These are phyloP conservation scores for Rhodotorula toruloides DNA, from an alignment of 768 basidiomycete species.

Conservation along the genomic window DNA sequence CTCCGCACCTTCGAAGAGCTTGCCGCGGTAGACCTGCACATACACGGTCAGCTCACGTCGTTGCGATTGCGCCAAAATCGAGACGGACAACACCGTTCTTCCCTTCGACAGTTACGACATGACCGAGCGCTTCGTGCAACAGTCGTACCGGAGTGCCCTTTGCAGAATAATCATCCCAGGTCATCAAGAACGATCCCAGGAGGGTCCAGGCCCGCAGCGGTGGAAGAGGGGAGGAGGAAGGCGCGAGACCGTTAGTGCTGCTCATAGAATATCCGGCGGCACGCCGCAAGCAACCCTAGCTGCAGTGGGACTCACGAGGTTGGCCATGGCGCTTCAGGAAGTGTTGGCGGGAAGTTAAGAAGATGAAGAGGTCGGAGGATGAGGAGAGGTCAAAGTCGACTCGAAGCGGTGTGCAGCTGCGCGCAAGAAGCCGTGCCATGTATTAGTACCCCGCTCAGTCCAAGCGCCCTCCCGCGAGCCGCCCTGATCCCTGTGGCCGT, in stretches of 20 bases:
- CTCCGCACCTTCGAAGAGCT: slow-evolving; percentile 83
- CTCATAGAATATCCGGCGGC: no score
- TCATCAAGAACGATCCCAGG: no score
- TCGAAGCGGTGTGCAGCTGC: no score
- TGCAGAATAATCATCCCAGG: no score
- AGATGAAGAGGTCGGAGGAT: neutral
- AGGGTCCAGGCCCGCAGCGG: no score
- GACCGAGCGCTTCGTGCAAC: slow-evolving; percentile 89
- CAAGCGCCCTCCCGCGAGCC: no score
- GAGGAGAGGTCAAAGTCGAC: neutral
- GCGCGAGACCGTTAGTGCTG: no score
- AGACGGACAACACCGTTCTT: slow-evolving; percentile 64
- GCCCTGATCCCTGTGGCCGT: no score
- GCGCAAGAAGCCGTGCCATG: no score
- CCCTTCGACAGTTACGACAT: slow-evolving; percentile 94
- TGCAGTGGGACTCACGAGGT: slow-evolving; percentile 7
- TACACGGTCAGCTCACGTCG: neutral
- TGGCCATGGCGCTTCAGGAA: neutral
- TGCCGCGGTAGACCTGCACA: slow-evolving; percentile 84
- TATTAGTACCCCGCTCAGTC: no score
- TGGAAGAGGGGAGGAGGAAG: no score
- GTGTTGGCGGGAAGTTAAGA: neutral
- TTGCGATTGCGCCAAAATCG: neutral
- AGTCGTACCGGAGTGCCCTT: neutral
- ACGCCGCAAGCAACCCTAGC: slow-evolving; percentile 7